phyloP scores from a whole-genome alignment of 1,139 yeast species.

The Lodderomyces jiufengensis region DNA sequence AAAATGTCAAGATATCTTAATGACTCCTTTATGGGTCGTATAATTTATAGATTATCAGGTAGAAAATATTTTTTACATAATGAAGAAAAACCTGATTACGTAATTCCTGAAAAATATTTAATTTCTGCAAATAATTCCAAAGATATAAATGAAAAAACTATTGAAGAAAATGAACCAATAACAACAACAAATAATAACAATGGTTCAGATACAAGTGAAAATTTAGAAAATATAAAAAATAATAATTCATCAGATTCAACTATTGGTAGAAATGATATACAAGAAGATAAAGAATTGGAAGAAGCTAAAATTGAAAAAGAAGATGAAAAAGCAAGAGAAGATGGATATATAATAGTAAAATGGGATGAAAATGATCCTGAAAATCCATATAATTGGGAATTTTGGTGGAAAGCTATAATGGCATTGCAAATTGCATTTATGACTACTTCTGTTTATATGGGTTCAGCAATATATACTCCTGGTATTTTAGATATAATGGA shows the following conservation, averaged over 20 bases:
- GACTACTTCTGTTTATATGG: slow-evolving; percentile 25
- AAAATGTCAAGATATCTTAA: slow-evolving; percentile 17
- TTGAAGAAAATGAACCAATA: slow-evolving; percentile 1
- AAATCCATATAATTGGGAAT: slow-evolving; percentile 30
- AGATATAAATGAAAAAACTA: background rate
- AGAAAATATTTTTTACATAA: slow-evolving; percentile 23
- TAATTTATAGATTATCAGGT: slow-evolving; percentile 24
- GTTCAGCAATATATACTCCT: slow-evolving; percentile 29
- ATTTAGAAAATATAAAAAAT: background rate
- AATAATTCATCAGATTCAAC: background rate
- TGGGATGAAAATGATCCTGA: slow-evolving; percentile 32
- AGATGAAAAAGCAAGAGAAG: background rate
- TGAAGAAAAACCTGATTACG: slow-evolving; percentile 29
- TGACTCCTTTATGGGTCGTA: slow-evolving; percentile 29
- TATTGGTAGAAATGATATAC: background rate
- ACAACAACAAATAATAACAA: slow-evolving; percentile 1
- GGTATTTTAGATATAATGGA: slow-evolving; percentile 32
- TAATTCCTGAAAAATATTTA: slow-evolving; percentile 29
- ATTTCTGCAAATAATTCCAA: slow-evolving; percentile 4
- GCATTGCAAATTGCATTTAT: slow-evolving; percentile 20
- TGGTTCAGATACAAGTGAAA: background rate
- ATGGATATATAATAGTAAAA: slow-evolving; percentile 13
- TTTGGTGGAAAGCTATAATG: slow-evolving; percentile 17
- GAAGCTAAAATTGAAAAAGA: background rate
- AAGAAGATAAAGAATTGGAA: too few relatives aligned